phyloP scores from a whole-genome alignment of 352 stramenopile species.

The Phytophthora palmivora region DNA sequence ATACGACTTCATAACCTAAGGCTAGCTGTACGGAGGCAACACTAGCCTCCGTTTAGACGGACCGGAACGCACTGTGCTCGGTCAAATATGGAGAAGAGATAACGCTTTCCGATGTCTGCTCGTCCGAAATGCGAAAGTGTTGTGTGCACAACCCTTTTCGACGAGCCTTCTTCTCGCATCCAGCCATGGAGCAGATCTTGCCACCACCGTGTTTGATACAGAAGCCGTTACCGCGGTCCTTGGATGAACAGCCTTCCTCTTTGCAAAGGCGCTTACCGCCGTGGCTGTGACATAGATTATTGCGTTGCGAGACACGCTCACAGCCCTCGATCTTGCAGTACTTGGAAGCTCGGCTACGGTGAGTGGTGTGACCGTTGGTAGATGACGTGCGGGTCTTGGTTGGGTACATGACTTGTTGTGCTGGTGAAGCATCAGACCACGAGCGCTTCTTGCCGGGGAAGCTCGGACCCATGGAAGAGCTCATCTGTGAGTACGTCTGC shows the following conservation, averaged over 20 bases:
- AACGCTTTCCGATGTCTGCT: slow-evolving; percentile 28
- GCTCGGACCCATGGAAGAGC: slow-evolving; percentile 27
- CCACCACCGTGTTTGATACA: slow-evolving; percentile 87
- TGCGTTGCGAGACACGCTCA: slow-evolving; percentile 82
- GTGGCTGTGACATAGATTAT: slow-evolving; percentile 86
- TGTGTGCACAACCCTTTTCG: slow-evolving; percentile 85
- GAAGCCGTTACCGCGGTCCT: slow-evolving; percentile 85
- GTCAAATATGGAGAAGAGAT: slow-evolving; percentile 23
- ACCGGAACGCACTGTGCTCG: slow-evolving; percentile 30
- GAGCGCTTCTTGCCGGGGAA: slow-evolving; percentile 43
- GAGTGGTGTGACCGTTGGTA: slow-evolving; percentile 20
- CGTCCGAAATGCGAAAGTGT: slow-evolving; percentile 72
- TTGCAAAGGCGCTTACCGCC: slow-evolving; percentile 87
- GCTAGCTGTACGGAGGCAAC: slow-evolving; percentile 22
- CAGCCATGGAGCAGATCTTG: slow-evolving; percentile 79
- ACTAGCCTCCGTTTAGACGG: slow-evolving; percentile 26
- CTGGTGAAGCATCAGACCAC: slow-evolving; percentile 34
- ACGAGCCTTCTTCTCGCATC: slow-evolving; percentile 85
- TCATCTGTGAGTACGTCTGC: slow-evolving; percentile 24
- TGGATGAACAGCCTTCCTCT: slow-evolving; percentile 75
- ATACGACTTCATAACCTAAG: slow-evolving; percentile 36
- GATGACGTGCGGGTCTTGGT: slow-evolving; percentile 25
- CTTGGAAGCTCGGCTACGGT: slow-evolving; percentile 84
- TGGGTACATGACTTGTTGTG: slow-evolving; percentile 23
- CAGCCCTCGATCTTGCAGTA: slow-evolving; percentile 88